Evolutionary conservation across 164 flowering plant species (phyloP).

Genomic region (Aristolochia contorta): DNA sequence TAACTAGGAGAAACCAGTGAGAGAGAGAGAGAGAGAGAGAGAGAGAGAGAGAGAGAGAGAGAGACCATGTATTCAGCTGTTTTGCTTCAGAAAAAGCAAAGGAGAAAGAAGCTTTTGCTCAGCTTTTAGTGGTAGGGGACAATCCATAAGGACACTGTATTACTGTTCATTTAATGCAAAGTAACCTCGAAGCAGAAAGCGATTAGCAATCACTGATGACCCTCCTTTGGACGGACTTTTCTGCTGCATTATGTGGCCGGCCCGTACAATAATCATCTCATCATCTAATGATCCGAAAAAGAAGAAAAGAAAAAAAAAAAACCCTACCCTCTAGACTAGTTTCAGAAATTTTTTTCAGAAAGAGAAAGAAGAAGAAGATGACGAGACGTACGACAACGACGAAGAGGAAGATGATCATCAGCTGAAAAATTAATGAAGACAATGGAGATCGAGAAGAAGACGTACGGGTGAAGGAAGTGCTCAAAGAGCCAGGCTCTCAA

Average conservation of each 20-base stretch:
- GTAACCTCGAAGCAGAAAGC: not conserved
- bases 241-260: too few species aligned
- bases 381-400: not conserved
- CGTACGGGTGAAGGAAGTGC: conserved; percentile 98
- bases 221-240: too few species aligned
- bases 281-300: too few species aligned
- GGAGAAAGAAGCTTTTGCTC: conserved; percentile 14
- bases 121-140: conserved; percentile 6
- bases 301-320: too few species aligned
- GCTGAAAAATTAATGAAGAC: too few species aligned
- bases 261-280: too few species aligned
- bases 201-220: not conserved
- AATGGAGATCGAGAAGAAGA: conserved; percentile 6
- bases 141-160: conserved; percentile 7
- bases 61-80: conserved; percentile 1
- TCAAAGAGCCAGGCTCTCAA: conserved; percentile 98
- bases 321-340: too few species aligned
- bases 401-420: not conserved
- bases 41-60: too few species aligned
- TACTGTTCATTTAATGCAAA: conserved; percentile 1
- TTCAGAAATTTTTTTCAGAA: not conserved
- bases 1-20: not conserved
- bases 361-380: not conserved
- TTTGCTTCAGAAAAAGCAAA: conserved; percentile 1
- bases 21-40: conserved; percentile 4